Conservation (phyloP, 2,329 filamentous ascomycete genomes). For the Beauveria brongniartii region DNA sequence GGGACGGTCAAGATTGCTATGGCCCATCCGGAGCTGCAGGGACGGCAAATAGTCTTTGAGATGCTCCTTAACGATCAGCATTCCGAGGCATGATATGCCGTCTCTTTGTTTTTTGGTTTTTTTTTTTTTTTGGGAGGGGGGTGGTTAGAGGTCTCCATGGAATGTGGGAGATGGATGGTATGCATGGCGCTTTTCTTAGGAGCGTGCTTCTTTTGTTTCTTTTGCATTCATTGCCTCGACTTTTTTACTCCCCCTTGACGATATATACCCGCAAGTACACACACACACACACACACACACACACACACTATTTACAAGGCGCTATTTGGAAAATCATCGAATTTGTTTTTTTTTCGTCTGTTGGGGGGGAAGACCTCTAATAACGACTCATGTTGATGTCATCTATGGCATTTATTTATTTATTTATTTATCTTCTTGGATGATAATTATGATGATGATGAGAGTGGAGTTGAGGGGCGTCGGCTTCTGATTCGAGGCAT, state of each 20-base stretch:
- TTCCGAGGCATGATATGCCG: constrained; percentile 32
- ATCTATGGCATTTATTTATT: neutral
- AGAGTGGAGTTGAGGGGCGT: no score
- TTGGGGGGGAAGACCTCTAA: neutral
- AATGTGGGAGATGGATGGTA: neutral
- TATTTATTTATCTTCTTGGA: neutral
- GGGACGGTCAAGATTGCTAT: constrained; percentile 90
- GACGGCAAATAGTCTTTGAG: constrained; percentile 83
- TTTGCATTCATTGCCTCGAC: neutral
- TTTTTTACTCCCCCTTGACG: neutral
- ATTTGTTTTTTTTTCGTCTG: neutral
- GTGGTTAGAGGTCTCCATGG: neutral
- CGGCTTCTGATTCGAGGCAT: no score
- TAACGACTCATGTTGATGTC: neutral
- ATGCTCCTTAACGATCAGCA: constrained; percentile 87
- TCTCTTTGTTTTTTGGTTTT: neutral
- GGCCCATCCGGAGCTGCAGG: constrained; percentile 82
- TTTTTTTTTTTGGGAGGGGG: neutral
- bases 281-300: neutral
- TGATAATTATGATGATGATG: no score
- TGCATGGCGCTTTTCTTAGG: neutral
- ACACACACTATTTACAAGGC: neutral
- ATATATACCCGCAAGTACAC: neutral
- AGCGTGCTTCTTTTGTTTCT: neutral
- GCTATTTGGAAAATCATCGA: neutral